phyloP scores from a whole-genome alignment of 2,329 filamentous ascomycete species.

The Nemania sp. region DNA sequence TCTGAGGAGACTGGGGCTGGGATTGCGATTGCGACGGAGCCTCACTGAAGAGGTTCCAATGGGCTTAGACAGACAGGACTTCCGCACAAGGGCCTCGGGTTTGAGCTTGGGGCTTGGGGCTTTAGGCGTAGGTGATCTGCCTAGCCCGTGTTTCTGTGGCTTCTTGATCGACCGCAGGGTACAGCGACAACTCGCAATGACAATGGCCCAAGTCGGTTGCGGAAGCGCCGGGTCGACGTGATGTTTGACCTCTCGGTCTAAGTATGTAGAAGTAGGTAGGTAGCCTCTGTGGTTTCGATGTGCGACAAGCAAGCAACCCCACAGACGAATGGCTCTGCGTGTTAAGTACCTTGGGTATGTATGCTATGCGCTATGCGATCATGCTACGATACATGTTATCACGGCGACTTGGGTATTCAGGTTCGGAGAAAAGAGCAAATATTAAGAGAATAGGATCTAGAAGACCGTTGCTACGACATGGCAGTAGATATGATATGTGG shows the following conservation, averaged over 20 bases:
- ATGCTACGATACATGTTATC: slow-evolving; percentile 8
- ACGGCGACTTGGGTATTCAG: not conserved
- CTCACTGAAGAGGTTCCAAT: not conserved
- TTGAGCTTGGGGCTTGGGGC: not conserved
- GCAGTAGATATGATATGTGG: not conserved
- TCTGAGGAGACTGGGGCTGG: too few species aligned
- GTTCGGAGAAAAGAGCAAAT: not conserved
- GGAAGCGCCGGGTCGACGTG: slow-evolving; percentile 18
- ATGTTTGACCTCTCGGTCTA: slow-evolving; percentile 32
- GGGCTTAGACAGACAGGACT: not conserved
- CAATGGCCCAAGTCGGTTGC: slow-evolving; percentile 14
- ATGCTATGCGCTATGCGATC: slow-evolving; percentile 27
- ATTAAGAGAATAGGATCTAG: not conserved
- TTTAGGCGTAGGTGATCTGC: slow-evolving; percentile 28
- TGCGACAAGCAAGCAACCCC: slow-evolving; percentile 24
- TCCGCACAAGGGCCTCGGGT: not conserved
- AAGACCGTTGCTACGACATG: slow-evolving; percentile 18
- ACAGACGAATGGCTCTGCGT: not conserved
- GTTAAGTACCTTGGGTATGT: too few species aligned
- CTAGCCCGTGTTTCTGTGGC: slow-evolving; percentile 40
- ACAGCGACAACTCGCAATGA: slow-evolving; percentile 25
- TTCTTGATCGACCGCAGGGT: slow-evolving; percentile 45
- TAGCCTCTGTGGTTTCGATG: not conserved
- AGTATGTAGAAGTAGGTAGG: not conserved
- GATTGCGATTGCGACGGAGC: slow-evolving; percentile 27